Percentiles rank a stretch among this genome's conserved stretches.
Evolutionary conservation across 495 filamentous ascomycete species (phyloP).

Genomic region (Aspergillus homomorphus): DNA sequence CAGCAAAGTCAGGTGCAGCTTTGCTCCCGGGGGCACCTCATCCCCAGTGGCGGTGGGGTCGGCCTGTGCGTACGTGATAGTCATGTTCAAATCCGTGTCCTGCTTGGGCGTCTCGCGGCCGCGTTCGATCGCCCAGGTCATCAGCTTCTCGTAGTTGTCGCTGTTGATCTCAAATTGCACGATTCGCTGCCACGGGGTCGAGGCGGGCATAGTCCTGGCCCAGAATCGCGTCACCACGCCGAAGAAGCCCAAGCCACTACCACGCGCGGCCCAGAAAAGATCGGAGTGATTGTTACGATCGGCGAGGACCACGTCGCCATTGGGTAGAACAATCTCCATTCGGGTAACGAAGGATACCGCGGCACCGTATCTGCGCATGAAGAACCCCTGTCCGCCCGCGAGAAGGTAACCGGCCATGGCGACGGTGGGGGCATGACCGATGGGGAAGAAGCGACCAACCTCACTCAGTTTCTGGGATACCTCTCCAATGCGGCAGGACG

Average conservation of each 20-base stretch:
- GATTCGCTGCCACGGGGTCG: not conserved
- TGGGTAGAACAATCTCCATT: constrained; percentile 38
- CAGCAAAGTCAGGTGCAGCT: not conserved
- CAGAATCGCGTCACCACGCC: constrained; percentile 5
- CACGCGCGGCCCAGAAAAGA: constrained; percentile 37
- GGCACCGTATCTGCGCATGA: not conserved
- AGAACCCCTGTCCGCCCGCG: constrained; percentile 1
- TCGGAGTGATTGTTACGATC: constrained; percentile 27
- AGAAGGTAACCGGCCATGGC: constrained; percentile 1
- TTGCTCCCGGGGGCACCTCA: not conserved
- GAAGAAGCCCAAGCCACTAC: constrained; percentile 27
- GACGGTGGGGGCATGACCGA: constrained; percentile 1
- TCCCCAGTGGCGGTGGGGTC: not conserved
- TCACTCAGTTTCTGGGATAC: not conserved
- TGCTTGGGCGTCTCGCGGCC: not conserved
- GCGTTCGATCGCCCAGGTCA: constrained; percentile 1
- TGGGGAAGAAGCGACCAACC: constrained; percentile 2
- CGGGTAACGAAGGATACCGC: not conserved
- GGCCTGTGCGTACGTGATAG: not conserved
- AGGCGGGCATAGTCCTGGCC: not conserved
- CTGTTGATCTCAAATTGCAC: not conserved
- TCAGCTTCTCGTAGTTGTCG: not conserved
- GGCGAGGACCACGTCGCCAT: constrained; percentile 31
- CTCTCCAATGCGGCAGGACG: not conserved
- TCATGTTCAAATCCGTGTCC: not conserved